Base-by-base conservation (phyloP, 768 basidiomycete genomes). In the Tricholoma saponaceum region DNA sequence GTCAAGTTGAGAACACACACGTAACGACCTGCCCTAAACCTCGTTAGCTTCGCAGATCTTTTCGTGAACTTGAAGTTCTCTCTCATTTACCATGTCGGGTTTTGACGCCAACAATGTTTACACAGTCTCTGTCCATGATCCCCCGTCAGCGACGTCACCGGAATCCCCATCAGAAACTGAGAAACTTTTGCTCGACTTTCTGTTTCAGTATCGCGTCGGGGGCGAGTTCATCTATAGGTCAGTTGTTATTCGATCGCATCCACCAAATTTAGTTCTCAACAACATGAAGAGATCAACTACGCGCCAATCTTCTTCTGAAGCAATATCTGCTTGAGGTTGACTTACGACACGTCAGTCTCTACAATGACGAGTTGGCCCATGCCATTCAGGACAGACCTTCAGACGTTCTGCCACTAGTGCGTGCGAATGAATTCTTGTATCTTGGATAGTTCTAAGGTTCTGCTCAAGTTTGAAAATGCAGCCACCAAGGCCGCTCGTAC, bases 281-380 rank as follows among this genome's bases (percentile, higher is more conserved):
- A 79, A 23, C 41, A 7, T 22, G 8, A 41, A 81, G 94, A 66
- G 97, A 99, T 67, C 90, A 90, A 62, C 77, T 98, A 26, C 84
- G 95, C 18, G 92, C 86, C 47, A 96, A 95, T 69, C 74, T 98
- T 32, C 82, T 98, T 13, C 70, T 96, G 61, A 95, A 95, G 68
- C 92, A 95, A 60, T 85, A 90, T 68, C 75, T 87, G 53, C 86
- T 98, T 58, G 84, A 97, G 72, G 85, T 98, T 60, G 88, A 98
- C 73, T 79, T 96, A 64, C 76, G 86, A 60, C 80, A 91, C 73
- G 68, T 90, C 60, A 74, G 84, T 71, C 75, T 95, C 26, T 98
- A 89, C 77, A 95, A 97, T 64, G 95, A 98, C 66, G 94, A 96
- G 67, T 79, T 99, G 33, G 95, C 93, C 1, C 92, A 95, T 70